Evolutionary conservation across 768 basidiomycete genomes (phyloP).

Genomic region (Trametes elegans): DNA sequence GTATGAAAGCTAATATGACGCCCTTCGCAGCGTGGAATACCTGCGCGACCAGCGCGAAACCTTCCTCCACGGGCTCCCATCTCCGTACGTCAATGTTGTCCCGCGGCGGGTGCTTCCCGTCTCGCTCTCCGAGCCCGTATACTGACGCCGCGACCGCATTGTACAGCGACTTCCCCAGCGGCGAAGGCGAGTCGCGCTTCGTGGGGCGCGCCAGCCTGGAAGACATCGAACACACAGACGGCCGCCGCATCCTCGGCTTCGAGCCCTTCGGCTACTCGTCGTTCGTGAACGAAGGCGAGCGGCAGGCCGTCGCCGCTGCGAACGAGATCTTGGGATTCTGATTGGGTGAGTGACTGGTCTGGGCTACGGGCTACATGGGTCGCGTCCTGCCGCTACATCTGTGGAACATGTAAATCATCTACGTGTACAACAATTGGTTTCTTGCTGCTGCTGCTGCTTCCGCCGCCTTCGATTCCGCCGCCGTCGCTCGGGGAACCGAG

Average conservation of each 20-base stretch:
- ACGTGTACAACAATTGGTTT: conserved; percentile 2
- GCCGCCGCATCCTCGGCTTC: conserved; percentile 42
- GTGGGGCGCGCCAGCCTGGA: conserved; percentile 36
- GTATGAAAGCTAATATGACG: background rate
- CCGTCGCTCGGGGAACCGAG: too few species aligned
- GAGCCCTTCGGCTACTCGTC: conserved; percentile 31
- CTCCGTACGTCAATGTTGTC: conserved; percentile 49
- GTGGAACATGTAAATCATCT: background rate
- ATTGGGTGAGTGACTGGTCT: conserved; percentile 15
- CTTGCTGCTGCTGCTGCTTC: background rate
- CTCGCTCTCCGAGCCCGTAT: too few species aligned
- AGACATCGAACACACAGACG: conserved; percentile 38
- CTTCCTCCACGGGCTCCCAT: conserved; percentile 56
- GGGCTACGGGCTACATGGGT: background rate
- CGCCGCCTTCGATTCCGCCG: background rate
- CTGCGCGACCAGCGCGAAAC: conserved; percentile 58
- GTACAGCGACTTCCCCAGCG: conserved; percentile 55
- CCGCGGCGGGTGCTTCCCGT: too few species aligned
- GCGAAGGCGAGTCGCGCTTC: conserved; percentile 40
- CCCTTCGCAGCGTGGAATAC: conserved; percentile 46
- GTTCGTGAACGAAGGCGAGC: conserved; percentile 9
- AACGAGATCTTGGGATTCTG: conserved; percentile 26
- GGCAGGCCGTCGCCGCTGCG: conserved; percentile 27
- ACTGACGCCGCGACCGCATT: background rate
- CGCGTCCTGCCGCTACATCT: background rate